phyloP scores from a whole-genome alignment of 108 stramenopile genomes.

The Cafeteria roenbergensis region DNA sequence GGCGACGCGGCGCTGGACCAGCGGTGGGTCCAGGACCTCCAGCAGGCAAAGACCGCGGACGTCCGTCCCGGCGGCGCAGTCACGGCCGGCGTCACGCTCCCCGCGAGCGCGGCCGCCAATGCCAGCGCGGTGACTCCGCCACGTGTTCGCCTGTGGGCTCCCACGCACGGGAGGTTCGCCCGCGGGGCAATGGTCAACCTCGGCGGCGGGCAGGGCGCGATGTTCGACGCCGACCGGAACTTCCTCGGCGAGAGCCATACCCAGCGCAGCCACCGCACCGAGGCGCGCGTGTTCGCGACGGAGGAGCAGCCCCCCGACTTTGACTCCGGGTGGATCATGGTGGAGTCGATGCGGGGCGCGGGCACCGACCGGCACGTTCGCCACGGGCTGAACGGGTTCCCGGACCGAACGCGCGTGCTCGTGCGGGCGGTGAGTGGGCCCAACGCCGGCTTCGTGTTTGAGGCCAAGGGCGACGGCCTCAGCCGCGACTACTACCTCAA shows the following conservation, averaged over 20 bases:
- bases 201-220: too few species aligned
- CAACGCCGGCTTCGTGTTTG: neutral
- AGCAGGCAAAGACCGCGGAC: too few species aligned
- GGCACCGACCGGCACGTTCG: neutral
- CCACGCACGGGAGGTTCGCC: neutral
- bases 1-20: too few species aligned
- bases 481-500: neutral
- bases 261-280: neutral
- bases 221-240: neutral
- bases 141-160: neutral
- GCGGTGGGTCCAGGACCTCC: too few species aligned
- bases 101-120: too few species aligned
- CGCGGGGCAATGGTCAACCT: neutral
- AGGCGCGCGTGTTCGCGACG: neutral
- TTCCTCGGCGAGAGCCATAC: neutral
- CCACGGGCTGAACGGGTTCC: neutral
- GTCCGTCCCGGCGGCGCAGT: too few species aligned
- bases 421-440: neutral
- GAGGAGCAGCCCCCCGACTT: neutral
- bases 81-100: too few species aligned
- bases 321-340: neutral
- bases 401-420: neutral
- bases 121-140: too few species aligned
- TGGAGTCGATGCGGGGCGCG: neutral
- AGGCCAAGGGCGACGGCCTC: neutral